phyloP scores from a whole-genome alignment of 371 early-diverging fungal species.

The Coemansia sp. region DNA sequence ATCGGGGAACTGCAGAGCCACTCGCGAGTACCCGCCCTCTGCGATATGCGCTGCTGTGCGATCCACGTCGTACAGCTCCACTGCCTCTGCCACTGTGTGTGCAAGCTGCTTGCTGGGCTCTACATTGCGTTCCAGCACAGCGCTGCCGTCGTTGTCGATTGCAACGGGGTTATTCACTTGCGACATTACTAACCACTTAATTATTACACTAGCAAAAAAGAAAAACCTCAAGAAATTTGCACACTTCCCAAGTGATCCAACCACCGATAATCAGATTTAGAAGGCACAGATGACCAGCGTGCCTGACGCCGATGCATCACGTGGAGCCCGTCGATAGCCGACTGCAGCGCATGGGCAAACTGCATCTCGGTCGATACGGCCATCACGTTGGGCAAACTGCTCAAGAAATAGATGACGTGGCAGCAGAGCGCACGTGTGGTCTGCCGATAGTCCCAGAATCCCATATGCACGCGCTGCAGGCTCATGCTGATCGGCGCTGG shows the following conservation, averaged over 20 bases:
- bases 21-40: constrained; percentile 56
- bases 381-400: constrained; percentile 7
- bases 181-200: not conserved
- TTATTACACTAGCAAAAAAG: not conserved
- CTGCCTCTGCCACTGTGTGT: not conserved
- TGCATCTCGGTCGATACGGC: constrained; percentile 9
- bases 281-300: constrained; percentile 5
- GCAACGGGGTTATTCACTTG: not conserved
- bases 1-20: constrained; percentile 93
- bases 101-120: constrained; percentile 1
- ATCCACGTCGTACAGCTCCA: constrained; percentile 62
- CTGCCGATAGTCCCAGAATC: constrained; percentile 34
- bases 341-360: constrained; percentile 6
- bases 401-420: constrained; percentile 11
- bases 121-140: constrained; percentile 22
- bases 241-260: not conserved
- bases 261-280: constrained; percentile 5
- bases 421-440: constrained; percentile 10
- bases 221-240: not conserved
- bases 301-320: constrained; percentile 12
- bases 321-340: constrained; percentile 3
- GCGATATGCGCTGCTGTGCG: constrained; percentile 60
- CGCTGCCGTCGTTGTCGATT: constrained; percentile 32
- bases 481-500: constrained; percentile 6
- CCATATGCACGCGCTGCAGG: constrained; percentile 18